Evolutionary conservation across 2,329 filamentous ascomycete species (phyloP).

Genomic region (Pseudogymnoascus sp.): DNA sequence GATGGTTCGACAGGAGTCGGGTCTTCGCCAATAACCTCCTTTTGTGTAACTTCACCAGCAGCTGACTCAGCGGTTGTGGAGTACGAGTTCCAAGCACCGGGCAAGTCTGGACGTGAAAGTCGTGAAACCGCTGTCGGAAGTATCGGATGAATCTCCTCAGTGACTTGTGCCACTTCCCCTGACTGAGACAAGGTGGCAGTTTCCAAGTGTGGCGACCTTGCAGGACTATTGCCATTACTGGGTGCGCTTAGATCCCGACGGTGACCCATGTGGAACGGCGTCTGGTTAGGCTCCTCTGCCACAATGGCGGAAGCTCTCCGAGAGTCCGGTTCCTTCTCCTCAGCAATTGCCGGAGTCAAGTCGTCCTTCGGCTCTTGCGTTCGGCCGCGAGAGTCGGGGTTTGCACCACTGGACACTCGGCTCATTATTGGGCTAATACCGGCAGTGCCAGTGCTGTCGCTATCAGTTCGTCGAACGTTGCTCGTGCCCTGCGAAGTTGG

Average conservation of each 20-base stretch:
- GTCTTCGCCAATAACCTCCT: constrained; percentile 15
- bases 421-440: constrained; percentile 57
- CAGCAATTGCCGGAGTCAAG: constrained; percentile 44
- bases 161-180: constrained; percentile 37
- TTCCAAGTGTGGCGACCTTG: constrained; percentile 46
- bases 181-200: constrained; percentile 30
- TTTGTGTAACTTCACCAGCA: background rate
- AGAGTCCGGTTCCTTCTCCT: constrained; percentile 35
- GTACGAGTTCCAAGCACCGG: constrained; percentile 27
- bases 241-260: constrained; percentile 50
- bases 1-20: constrained; percentile 12
- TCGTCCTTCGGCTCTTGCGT: constrained; percentile 29
- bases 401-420: constrained; percentile 37
- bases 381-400: constrained; percentile 25
- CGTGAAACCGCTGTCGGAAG: constrained; percentile 8
- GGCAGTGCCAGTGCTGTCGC: constrained; percentile 43
- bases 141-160: constrained; percentile 26
- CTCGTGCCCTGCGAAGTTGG: constrained; percentile 39
- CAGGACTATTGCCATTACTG: constrained; percentile 50
- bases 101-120: constrained; percentile 22
- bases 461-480: constrained; percentile 49
- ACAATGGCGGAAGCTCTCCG: constrained; percentile 15
- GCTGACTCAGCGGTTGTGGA: constrained; percentile 16
- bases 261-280: constrained; percentile 41
- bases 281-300: background rate